Evolutionary conservation across 306 rosid species (phyloP).

Genomic region (Dryas alaskensis): DNA sequence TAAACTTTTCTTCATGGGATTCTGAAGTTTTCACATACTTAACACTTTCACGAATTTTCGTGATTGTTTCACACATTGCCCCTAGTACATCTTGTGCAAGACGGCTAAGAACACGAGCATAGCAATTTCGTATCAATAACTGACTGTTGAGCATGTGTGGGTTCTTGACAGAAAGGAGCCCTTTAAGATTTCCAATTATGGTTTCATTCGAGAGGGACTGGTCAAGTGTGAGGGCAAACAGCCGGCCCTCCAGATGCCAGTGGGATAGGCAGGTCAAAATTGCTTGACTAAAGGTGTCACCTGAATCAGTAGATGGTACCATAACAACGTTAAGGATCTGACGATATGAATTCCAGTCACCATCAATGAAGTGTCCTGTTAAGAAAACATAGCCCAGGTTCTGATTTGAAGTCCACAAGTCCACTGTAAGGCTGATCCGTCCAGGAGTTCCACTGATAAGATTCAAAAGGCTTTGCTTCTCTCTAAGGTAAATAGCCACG

Average conservation of each 20-base stretch:
- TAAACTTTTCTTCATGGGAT: conserved; percentile 55
- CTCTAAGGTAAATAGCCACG: conserved; percentile 49
- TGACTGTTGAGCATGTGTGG: conserved; percentile 73
- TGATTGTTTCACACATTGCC: conserved; percentile 45
- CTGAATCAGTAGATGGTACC: conserved; percentile 60
- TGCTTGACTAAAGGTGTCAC: conserved; percentile 53
- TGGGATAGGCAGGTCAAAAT: conserved; percentile 61
- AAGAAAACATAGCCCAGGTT: conserved; percentile 60
- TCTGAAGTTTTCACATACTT: conserved; percentile 75
- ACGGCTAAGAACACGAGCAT: conserved; percentile 71
- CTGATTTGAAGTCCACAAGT: conserved; percentile 70
- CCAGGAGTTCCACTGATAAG: conserved; percentile 63
- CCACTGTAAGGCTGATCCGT: conserved; percentile 73
- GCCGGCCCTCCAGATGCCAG: conserved; percentile 74
- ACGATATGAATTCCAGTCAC: conserved; percentile 66
- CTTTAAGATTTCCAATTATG: conserved; percentile 54
- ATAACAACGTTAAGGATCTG: conserved; percentile 67
- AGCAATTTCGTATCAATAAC: conserved; percentile 68
- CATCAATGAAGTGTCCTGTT: conserved; percentile 83
- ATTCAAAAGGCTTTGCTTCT: conserved; percentile 65
- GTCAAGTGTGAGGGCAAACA: conserved; percentile 62
- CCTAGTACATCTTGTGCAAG: conserved; percentile 57
- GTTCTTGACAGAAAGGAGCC: conserved; percentile 64
- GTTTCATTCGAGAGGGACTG: conserved; percentile 60
- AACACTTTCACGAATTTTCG: conserved; percentile 72